Evolutionary conservation across 202 grass and related monocot species (phyloP), one percentile per base, ranked within the genome.

Genomic region (Schoenoplectus triqueter): DNA sequence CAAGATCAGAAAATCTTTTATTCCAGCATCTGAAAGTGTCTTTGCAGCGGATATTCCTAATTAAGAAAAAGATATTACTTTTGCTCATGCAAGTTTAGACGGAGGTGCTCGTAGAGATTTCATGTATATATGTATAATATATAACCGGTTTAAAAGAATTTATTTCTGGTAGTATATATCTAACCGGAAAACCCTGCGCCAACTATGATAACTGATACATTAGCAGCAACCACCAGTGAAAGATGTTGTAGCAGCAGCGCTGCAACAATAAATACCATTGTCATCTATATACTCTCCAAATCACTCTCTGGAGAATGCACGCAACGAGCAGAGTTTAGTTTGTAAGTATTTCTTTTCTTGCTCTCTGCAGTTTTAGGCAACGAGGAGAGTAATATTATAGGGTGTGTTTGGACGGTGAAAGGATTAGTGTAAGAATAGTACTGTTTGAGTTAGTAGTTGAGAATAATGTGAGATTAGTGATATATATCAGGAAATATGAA

Each of bases 1-100:
- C 22, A 94, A 72, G 39, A 94, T 87, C 44, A 94, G 17, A 0
- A 94, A n/a, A 82, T 94, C 86, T 11, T 67, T 87, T 4, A 92
- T 85, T 61, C 88, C 92, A 1, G 84, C 89, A 20, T 94, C 92
- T 3, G 84, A 87, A 2, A 94, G 88, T n/a, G 83, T 86, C 87
- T 94, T 94, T 78, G 87, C 92, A 8, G 89, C 89, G 9, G 92
- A 91, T 76, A 94, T 94, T 19, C 92, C 92, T 94, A 42, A 73
- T 11, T 31, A 31, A 31, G 31, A 31, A 31, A 31, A 31, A 31
- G 31, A 31, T 31, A 31, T 31, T 31, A 31, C 1, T 31, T 31
- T 31, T 31, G 31, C 31, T 31, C 31, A 31, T 31, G 31, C 31
- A 31, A 31, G 31, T 31, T 31, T 31, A 31, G 31, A 31, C 31